Base-by-base conservation (phyloP, 768 basidiomycete genomes). In the Lactifluus subvellereus region DNA sequence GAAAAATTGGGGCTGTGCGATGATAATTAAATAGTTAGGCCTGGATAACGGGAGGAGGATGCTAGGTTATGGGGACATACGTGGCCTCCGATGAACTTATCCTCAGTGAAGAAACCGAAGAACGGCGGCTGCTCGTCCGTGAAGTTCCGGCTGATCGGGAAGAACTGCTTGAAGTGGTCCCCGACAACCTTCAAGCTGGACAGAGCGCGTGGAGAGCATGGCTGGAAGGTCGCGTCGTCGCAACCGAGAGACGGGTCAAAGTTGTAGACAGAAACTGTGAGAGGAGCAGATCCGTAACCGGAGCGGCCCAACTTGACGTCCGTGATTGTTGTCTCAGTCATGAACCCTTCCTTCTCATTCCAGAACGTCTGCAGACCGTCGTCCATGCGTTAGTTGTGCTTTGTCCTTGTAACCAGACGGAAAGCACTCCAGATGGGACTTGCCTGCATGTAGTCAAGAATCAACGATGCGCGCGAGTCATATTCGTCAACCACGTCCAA, bases 191-290 rank as follows among this genome's bases (percentile, higher is more conserved):
- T 67, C 55, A 63, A 59, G 40, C 67, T 71, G 1, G 72, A 67
- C 20, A 75, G 67, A 8, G 73, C 72, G 30, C 62, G 66, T 53
- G 73, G 72, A 1, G 73, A 74, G 62, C 74, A 73, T 6, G 73
- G 74, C 53, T 74, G 72, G 69, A 74, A 74, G 2, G 74, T 73
- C 6, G 64, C 65, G 27, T 69, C 68, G 40, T 74, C 72, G 59
- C 71, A 72, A 13, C 69, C 69, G 7, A 71, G 69, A 30, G 51
- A 60, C 9, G 68, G 64, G 56, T 71, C 69, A 57, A 67, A 70
- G 11, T 67, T 72, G 62, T 74, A 73, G 58, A 72, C 71, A 9
- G 67, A 72, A 33, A 71, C 68, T 14, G 74, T 69, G 32, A 59
- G 62, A 22, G 57, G 62, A n/a, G 62, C 62, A 20, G 52, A 58